Base-by-base conservation (phyloP, 2,329 filamentous ascomycete species). In the Aspergillus sp. region DNA sequence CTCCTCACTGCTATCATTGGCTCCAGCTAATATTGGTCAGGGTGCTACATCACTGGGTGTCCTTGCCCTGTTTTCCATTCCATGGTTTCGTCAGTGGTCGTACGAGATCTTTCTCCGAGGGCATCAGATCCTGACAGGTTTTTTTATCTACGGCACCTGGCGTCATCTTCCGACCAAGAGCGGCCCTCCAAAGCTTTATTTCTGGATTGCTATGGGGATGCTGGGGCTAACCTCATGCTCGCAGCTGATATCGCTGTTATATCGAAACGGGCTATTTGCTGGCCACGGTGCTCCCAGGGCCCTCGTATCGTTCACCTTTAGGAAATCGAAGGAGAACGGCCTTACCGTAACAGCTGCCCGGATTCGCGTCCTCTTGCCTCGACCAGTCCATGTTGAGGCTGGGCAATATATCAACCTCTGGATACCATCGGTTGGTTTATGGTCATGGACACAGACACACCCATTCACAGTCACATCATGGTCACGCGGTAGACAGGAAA, bases 341-440 rank as follows among this genome's bases (percentile, higher is more conserved):
- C 38, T 56, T 55, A 41, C 38, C 4, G 51, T 57, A 10, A 63
- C 39, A 13, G 63, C 61, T 17, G 41, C 63, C 17, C 59, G 60
- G 19, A 62, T 73, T 50, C 56, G 59, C 38, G 30, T 72, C 25
- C 28, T 64, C n/a, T 62, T 72, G 25, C 59, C 63, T 49, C 56
- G 65, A 48, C 61, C 63, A 10, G 13, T 72, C 28, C 59, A 63
- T 28, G 56, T 74, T 2, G 49, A 65, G 13, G 63, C 69, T n/a
- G 69, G 69, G 6, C 64, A 73, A 55, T 72, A 71, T 62, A 67
- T 73, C 39, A 67, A 71, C 57, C 58, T 73, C 28, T 73, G 67
- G 65, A 70, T 74, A 53, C 66, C 61, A 9, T 67, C 63, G 13
- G 62, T 70, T n/a, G 67, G 65, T 60, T 57, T 67, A 36, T 59